Conservation (phyloP, 345 rosid genomes). For the Lepidium sativum region DNA sequence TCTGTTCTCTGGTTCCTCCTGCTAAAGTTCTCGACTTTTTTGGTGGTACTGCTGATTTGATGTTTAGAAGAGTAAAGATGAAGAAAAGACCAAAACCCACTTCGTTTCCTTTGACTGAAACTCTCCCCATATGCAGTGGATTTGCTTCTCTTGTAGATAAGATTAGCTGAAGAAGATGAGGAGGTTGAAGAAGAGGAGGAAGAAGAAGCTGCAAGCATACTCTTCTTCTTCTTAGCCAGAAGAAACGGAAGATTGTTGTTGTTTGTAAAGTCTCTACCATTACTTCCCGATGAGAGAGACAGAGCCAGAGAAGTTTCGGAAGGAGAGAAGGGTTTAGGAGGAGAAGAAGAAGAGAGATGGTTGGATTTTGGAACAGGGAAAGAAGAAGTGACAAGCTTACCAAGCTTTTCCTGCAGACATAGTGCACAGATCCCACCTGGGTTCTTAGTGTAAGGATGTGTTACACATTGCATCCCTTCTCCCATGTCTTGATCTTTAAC, state of each 20-base stretch:
- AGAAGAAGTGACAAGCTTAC: constrained; percentile 87
- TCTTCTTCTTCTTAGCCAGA: constrained; percentile 71
- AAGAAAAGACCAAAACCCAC: constrained; percentile 90
- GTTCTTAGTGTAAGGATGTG: constrained; percentile 68
- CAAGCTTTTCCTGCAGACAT: constrained; percentile 95
- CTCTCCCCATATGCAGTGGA: constrained; percentile 36
- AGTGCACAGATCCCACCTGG: constrained; percentile 98
- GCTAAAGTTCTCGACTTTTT: constrained; percentile 24
- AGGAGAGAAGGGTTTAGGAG: constrained; percentile 38
- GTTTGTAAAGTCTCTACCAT: constrained; percentile 14
- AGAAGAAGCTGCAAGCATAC: constrained; percentile 34
- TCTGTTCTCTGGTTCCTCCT: constrained; percentile 10
- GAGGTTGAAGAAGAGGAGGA: constrained; percentile 29
- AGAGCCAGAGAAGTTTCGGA: constrained; percentile 26
- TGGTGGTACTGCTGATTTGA: constrained; percentile 1
- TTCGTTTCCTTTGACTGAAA: constrained; percentile 39
- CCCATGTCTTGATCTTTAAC: constrained; percentile 55
- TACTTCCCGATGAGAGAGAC: constrained; percentile 33
- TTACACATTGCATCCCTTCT: constrained; percentile 67
- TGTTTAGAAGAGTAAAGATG: constrained; percentile 38
- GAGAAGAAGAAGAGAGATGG: constrained; percentile 52
- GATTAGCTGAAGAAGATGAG: constrained; percentile 32
- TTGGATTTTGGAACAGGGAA: constrained; percentile 54
- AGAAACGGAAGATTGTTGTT: constrained; percentile 63
- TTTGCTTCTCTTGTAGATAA: constrained; percentile 76